Evolutionary conservation across 345 rosid species (phyloP).

Genomic region (Linum lewisii): DNA sequence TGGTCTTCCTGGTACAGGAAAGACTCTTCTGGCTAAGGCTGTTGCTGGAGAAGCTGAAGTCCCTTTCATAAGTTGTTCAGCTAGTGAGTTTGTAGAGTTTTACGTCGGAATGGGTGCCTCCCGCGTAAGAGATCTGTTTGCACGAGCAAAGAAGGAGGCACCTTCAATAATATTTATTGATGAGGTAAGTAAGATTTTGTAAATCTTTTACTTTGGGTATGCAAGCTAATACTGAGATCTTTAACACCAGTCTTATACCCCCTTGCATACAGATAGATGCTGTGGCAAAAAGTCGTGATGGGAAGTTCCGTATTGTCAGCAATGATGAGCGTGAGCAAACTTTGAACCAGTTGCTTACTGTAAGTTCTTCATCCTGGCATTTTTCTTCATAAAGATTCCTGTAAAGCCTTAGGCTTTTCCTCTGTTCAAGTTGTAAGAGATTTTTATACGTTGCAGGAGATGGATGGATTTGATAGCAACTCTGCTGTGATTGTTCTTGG

Average conservation of each 20-base stretch:
- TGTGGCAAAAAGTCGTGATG: constrained; percentile 96
- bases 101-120: constrained; percentile 99
- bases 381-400: neutral
- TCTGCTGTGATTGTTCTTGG: constrained; percentile 96
- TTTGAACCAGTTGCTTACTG: constrained; percentile 92
- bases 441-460: constrained; percentile 52
- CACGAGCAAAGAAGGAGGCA: constrained; percentile 95
- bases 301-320: constrained; percentile 73
- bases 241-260: constrained; percentile 8
- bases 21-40: constrained; percentile 92
- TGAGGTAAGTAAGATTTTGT: constrained; percentile 46
- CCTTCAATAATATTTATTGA: constrained; percentile 94
- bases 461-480: constrained; percentile 98
- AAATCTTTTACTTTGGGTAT: neutral
- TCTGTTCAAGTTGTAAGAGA: constrained; percentile 4
- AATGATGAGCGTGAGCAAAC: constrained; percentile 98
- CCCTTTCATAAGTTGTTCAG: constrained; percentile 92
- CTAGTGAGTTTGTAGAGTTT: constrained; percentile 91
- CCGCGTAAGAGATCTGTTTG: constrained; percentile 92
- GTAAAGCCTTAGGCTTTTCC: neutral
- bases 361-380: constrained; percentile 24
- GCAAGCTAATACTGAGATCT: neutral
- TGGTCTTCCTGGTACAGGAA: constrained; percentile 98
- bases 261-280: constrained; percentile 74
- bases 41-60: constrained; percentile 98